A percentile compares a stretch with the other conserved stretches of the same genome.
Conservation (phyloP, 805 yeast genomes). For the Yarrowia alimentaria region DNA sequence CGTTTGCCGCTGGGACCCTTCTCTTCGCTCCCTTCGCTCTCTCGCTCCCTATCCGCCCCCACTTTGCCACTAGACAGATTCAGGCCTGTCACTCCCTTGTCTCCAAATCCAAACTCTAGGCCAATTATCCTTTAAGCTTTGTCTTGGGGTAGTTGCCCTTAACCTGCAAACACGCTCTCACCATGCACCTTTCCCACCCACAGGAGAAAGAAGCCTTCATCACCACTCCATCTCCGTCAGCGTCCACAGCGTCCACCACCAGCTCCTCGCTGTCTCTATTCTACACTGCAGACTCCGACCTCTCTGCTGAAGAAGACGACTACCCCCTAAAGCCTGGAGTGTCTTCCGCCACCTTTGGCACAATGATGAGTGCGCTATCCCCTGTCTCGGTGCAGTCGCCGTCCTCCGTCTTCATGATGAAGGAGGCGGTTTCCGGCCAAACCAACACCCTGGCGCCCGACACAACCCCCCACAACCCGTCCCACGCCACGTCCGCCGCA, state of each 20-base stretch:
- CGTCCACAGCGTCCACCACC: slow-evolving; percentile 1
- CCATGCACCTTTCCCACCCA: slow-evolving; percentile 26
- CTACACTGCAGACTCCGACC: slow-evolving; percentile 11
- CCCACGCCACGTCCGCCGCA: background rate
- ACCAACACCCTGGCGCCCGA: background rate
- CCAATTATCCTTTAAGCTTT: background rate
- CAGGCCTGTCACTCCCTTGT: slow-evolving; percentile 27
- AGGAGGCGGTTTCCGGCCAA: too few species aligned
- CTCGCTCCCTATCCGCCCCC: background rate
- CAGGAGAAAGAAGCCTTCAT: slow-evolving; percentile 12
- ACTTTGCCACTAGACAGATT: slow-evolving; percentile 18
- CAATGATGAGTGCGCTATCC: slow-evolving; percentile 24
- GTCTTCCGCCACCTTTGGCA: slow-evolving; percentile 10
- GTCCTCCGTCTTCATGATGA: slow-evolving; percentile 22
- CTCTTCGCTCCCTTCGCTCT: background rate
- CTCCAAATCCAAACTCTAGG: slow-evolving; percentile 2
- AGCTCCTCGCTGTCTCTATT: slow-evolving; percentile 24
- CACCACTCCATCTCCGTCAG: slow-evolving; percentile 9
- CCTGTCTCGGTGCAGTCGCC: slow-evolving; percentile 28
- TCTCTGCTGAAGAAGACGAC: slow-evolving; percentile 6
- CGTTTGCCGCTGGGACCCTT: background rate
- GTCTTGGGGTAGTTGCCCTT: slow-evolving; percentile 26
- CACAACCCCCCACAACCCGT: background rate
- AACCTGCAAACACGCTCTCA: slow-evolving; percentile 26
- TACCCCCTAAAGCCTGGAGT: background rate